phyloP scores from a whole-genome alignment of 1,139 yeast species.

The Arxiozyma heterogenica region DNA sequence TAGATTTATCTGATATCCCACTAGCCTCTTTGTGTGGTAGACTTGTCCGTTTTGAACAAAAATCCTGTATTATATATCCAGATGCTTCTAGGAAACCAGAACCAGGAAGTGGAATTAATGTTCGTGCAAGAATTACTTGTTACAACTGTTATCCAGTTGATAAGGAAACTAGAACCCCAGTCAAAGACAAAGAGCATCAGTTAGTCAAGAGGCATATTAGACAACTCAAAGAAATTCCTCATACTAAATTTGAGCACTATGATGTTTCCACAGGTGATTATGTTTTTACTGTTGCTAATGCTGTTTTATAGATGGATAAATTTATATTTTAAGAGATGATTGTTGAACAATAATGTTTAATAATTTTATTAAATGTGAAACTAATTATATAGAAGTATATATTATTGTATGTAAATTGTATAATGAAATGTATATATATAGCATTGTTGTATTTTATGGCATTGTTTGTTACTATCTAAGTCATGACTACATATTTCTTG shows the following conservation, averaged over 20 bases:
- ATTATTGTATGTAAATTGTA: too few relatives aligned
- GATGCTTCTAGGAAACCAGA: constrained; percentile 54
- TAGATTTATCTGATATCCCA: constrained; percentile 65
- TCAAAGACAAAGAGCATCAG: constrained; percentile 71
- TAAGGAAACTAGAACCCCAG: constrained; percentile 62
- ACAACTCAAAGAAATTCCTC: constrained; percentile 52
- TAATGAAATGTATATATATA: too few relatives aligned
- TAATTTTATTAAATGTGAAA: too few relatives aligned
- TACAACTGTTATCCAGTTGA: constrained; percentile 73
- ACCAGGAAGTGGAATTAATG: constrained; percentile 75
- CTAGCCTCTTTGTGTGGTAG: constrained; percentile 58
- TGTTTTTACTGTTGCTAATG: constrained; percentile 6
- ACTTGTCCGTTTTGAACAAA: constrained; percentile 50
- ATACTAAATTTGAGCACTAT: constrained; percentile 61
- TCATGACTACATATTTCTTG: too few relatives aligned
- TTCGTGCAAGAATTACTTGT: constrained; percentile 62
- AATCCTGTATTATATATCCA: constrained; percentile 66
- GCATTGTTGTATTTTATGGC: not conserved
- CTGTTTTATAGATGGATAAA: not conserved
- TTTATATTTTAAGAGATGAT: not conserved
- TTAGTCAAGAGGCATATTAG: constrained; percentile 60
- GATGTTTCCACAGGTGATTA: constrained; percentile 60
- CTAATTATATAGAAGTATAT: not conserved
- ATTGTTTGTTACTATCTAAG: not conserved
- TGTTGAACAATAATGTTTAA: not conserved